These are phyloP conservation scores for Rhododendron molle DNA, from an alignment of 148 eudicot genomes.

Conservation along the genomic window DNA sequence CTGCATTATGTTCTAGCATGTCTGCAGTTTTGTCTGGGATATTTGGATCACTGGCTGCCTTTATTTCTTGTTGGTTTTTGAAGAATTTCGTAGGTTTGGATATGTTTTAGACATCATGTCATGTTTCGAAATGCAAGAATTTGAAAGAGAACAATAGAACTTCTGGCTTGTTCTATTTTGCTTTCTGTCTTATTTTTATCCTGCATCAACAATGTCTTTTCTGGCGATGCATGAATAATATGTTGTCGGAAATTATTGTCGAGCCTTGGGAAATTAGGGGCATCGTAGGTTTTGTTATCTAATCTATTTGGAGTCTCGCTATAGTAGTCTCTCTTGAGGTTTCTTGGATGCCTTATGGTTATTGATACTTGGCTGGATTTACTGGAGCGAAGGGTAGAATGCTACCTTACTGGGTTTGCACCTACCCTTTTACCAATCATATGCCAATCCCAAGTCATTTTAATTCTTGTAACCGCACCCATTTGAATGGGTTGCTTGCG, in stretches of 20 bases:
- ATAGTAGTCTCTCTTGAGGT: too few relatives aligned
- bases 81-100: constrained; percentile 3
- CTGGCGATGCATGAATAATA: neutral
- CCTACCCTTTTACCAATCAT: too few relatives aligned
- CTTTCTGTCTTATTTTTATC: neutral
- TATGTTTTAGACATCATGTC: neutral
- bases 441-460: too few relatives aligned
- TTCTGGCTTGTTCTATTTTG: neutral
- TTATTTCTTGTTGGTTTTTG: neutral
- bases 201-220: neutral
- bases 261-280: too few relatives aligned
- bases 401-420: too few relatives aligned
- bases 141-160: neutral
- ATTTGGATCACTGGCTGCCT: neutral
- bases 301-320: too few relatives aligned
- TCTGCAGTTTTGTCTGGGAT: neutral
- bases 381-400: too few relatives aligned
- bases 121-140: neutral
- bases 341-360: too few relatives aligned
- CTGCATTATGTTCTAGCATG: neutral
- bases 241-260: neutral
- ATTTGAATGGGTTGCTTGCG: too few relatives aligned
- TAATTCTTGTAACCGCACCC: too few relatives aligned
- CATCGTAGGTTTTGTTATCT: too few relatives aligned
- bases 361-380: too few relatives aligned